phyloP scores from a whole-genome alignment of 768 basidiomycete genomes.

The Harrya chromipes region DNA sequence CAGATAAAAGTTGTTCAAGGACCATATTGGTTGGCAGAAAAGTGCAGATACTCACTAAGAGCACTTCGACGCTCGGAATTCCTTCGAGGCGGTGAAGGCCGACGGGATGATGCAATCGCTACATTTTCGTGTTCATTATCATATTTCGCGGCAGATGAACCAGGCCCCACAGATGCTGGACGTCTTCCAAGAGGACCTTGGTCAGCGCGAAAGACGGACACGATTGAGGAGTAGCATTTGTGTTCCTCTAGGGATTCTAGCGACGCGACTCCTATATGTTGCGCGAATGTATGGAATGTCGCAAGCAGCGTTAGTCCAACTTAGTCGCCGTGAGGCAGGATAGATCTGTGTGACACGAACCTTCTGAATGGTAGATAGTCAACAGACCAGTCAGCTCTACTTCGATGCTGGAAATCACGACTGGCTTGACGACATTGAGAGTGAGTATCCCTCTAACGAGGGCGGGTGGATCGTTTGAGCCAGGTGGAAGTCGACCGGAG shows the following conservation, averaged over 20 bases:
- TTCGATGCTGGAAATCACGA: conserved; percentile 80
- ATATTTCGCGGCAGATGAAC: conserved; percentile 3
- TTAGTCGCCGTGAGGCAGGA: background rate
- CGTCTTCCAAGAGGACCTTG: conserved; percentile 30
- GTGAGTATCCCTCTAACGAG: conserved; percentile 66
- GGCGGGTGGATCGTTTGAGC: conserved; percentile 50
- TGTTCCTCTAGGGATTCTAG: conserved; percentile 77
- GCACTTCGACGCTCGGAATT: conserved; percentile 1
- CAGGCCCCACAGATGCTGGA: conserved; percentile 24
- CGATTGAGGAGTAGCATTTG: conserved; percentile 65
- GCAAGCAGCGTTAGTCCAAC: background rate
- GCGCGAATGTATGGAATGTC: background rate
- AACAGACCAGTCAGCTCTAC: conserved; percentile 72
- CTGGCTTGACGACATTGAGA: conserved; percentile 69
- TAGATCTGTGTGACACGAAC: conserved; percentile 41
- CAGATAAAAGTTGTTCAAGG: background rate
- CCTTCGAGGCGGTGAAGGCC: conserved; percentile 2
- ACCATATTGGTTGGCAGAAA: background rate
- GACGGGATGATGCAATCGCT: background rate
- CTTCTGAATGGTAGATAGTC: conserved; percentile 80
- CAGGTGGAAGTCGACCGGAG: conserved; percentile 32
- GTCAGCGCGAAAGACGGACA: conserved; percentile 73
- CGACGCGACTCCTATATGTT: conserved; percentile 52
- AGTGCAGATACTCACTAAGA: background rate
- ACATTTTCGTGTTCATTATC: conserved; percentile 1